Conservation (phyloP, 306 rosid genomes). For the Datisca glomerata region DNA sequence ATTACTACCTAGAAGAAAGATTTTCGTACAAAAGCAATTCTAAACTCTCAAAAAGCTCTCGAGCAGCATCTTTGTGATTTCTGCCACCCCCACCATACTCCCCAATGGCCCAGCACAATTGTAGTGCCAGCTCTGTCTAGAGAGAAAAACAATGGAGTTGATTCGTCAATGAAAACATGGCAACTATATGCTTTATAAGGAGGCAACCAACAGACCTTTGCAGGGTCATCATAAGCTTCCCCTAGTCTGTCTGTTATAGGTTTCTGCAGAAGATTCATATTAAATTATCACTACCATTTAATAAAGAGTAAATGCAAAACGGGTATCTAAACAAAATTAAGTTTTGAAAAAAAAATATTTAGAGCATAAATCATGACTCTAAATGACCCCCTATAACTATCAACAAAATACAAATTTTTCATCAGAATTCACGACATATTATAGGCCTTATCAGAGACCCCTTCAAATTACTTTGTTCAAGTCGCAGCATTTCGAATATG, state of each 20-base stretch:
- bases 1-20: slow-evolving; percentile 67
- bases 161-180: slow-evolving; percentile 12
- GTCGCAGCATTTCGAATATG: no score
- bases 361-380: slow-evolving; percentile 5
- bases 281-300: no score
- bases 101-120: slow-evolving; percentile 96
- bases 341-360: not conserved
- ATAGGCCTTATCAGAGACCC: no score
- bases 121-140: slow-evolving; percentile 90
- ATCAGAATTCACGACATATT: no score
- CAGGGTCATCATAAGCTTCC: slow-evolving; percentile 83
- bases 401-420: slow-evolving; percentile 5
- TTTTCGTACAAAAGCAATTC: slow-evolving; percentile 90
- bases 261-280: slow-evolving; percentile 44
- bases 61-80: slow-evolving; percentile 91
- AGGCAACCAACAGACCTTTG: slow-evolving; percentile 46
- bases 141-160: slow-evolving; percentile 9
- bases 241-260: slow-evolving; percentile 89
- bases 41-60: slow-evolving; percentile 94
- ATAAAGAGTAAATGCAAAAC: not conserved
- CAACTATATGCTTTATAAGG: slow-evolving; percentile 2
- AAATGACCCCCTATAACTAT: slow-evolving; percentile 3
- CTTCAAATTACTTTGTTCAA: no score
- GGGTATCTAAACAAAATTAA: not conserved
- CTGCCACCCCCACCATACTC: slow-evolving; percentile 96